These are phyloP conservation scores for Beta vulgaris DNA, from an alignment of 148 eudicot species.

Conservation along the genomic window DNA sequence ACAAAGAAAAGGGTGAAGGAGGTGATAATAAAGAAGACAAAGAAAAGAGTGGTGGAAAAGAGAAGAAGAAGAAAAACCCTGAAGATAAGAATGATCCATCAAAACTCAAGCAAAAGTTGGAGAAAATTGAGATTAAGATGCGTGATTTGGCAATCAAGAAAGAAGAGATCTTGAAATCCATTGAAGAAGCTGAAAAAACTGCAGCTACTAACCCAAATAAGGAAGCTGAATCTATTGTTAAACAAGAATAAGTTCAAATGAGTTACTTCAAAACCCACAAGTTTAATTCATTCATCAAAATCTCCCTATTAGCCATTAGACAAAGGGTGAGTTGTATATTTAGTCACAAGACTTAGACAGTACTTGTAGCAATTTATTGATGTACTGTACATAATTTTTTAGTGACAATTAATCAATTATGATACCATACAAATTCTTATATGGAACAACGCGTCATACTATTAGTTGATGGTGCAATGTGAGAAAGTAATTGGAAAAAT, in stretches of 20 bases:
- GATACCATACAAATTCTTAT: too few species aligned
- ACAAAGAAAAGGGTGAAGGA: slow-evolving; percentile 30
- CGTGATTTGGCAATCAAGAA: slow-evolving; percentile 42
- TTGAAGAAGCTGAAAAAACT: slow-evolving; percentile 42
- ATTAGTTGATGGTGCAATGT: too few species aligned
- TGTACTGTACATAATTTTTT: neutral
- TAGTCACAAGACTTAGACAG: neutral
- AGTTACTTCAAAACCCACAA: neutral
- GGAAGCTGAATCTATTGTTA: slow-evolving; percentile 18
- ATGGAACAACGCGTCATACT: too few species aligned
- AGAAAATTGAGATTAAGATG: slow-evolving; percentile 56
- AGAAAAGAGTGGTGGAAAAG: slow-evolving; percentile 33
- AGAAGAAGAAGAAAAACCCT: slow-evolving; percentile 59
- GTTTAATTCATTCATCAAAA: neutral
- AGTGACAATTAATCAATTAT: neutral
- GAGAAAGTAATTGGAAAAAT: too few species aligned
- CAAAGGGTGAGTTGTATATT: neutral
- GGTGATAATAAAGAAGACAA: slow-evolving; percentile 22
- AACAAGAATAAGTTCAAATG: slow-evolving; percentile 23
- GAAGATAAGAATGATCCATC: slow-evolving; percentile 58
- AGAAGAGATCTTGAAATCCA: slow-evolving; percentile 54
- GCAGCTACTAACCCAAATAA: slow-evolving; percentile 15
- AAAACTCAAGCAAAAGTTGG: slow-evolving; percentile 52
- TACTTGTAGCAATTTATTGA: neutral
- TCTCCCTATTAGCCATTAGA: neutral